Percentiles rank a stretch among this genome's conserved stretches.
These are phyloP conservation scores for Novymonas esmeraldas DNA, from an alignment of 208 protist species.

Conservation along the genomic window DNA sequence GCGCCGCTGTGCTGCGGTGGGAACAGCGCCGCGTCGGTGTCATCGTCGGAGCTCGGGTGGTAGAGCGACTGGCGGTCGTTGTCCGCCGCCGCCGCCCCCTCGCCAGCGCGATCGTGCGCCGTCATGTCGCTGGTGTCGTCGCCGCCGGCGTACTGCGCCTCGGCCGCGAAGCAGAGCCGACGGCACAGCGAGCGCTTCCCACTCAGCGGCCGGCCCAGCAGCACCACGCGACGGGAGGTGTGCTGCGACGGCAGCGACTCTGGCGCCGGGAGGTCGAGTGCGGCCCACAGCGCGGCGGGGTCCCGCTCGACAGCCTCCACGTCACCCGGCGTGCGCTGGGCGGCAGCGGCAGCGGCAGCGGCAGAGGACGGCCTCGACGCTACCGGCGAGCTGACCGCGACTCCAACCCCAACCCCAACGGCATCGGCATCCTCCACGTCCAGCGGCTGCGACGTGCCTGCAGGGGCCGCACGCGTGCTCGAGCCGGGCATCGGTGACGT, in stretches of 20 bases:
- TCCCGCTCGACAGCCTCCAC: constrained; percentile 21
- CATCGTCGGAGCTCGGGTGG: constrained; percentile 17
- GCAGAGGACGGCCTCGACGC: background rate
- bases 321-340: constrained; percentile 1
- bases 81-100: constrained; percentile 8
- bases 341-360: background rate
- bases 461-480: background rate
- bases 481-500: background rate
- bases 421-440: background rate
- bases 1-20: constrained; percentile 1
- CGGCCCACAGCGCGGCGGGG: constrained; percentile 47
- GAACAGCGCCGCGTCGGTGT: constrained; percentile 13
- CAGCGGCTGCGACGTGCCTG: background rate
- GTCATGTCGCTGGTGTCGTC: constrained; percentile 2
- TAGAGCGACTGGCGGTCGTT: constrained; percentile 35
- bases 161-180: constrained; percentile 63
- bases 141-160: constrained; percentile 38
- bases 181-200: constrained; percentile 80
- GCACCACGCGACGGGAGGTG: constrained; percentile 50
- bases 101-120: constrained; percentile 4
- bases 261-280: constrained; percentile 50
- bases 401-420: background rate
- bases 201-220: constrained; percentile 68
- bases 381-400: background rate
- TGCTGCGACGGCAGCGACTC: constrained; percentile 48